phyloP scores from a whole-genome alignment of 306 rosid genomes.

The Cucurbita maxima region DNA sequence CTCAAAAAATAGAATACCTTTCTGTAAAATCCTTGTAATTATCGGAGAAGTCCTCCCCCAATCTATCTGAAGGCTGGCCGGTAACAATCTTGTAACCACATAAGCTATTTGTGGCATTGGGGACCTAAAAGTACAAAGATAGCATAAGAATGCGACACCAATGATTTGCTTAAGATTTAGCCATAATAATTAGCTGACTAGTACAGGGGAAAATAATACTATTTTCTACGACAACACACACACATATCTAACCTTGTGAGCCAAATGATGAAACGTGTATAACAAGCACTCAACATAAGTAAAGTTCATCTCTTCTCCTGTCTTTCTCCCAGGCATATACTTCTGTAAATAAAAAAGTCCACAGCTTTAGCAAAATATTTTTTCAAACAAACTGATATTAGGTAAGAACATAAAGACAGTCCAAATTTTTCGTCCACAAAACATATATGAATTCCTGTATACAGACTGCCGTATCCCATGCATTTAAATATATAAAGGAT shows the following conservation, averaged over 20 bases:
- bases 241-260: slow-evolving; percentile 60
- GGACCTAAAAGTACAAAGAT: slow-evolving; percentile 47
- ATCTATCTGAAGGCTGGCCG: slow-evolving; percentile 98
- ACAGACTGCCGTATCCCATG: background rate
- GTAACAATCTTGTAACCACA: slow-evolving; percentile 96
- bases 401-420: background rate
- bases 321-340: slow-evolving; percentile 77
- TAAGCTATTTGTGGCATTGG: slow-evolving; percentile 94
- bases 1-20: slow-evolving; percentile 35
- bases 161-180: background rate
- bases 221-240: background rate
- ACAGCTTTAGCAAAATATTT: background rate
- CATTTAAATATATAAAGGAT: background rate
- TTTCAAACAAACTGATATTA: background rate
- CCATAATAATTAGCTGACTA: background rate
- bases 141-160: background rate
- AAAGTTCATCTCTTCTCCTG: slow-evolving; percentile 88
- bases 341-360: slow-evolving; percentile 35
- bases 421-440: background rate
- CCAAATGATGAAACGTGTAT: slow-evolving; percentile 88
- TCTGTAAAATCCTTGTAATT: slow-evolving; percentile 60
- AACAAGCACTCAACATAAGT: slow-evolving; percentile 89
- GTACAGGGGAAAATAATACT: background rate
- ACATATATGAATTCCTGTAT: background rate
- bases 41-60: slow-evolving; percentile 93